A percentile compares a stretch with the other conserved stretches of the same genome.
Conservation (phyloP, 352 stramenopile species). For the Phytopythium helicoides region DNA sequence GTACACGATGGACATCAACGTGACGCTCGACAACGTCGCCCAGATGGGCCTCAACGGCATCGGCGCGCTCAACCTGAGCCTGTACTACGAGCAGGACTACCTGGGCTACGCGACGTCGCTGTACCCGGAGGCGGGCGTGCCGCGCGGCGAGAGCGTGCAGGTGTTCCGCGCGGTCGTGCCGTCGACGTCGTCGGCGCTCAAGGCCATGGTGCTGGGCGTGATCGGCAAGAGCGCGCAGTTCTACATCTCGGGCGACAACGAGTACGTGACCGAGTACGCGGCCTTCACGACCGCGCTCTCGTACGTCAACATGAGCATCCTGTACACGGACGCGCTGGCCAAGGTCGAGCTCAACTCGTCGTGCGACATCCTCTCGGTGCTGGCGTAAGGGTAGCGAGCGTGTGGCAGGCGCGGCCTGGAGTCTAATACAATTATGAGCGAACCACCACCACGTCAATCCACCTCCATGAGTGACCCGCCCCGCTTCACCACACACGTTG, state of each 20-base stretch:
- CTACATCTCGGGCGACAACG: slow-evolving; percentile 52
- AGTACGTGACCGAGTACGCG: slow-evolving; percentile 36
- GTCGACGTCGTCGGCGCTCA: slow-evolving; percentile 27
- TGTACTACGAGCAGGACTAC: slow-evolving; percentile 64
- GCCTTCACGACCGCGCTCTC: slow-evolving; percentile 38
- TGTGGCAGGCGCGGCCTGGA: too few species aligned
- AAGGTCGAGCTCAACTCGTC: slow-evolving; percentile 36
- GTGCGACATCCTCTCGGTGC: slow-evolving; percentile 32
- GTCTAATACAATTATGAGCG: neutral
- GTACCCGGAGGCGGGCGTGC: slow-evolving; percentile 37
- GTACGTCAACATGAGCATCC: slow-evolving; percentile 53
- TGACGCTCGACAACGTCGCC: slow-evolving; percentile 48
- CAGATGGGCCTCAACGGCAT: slow-evolving; percentile 54
- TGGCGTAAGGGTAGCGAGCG: slow-evolving; percentile 16
- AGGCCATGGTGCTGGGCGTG: slow-evolving; percentile 40
- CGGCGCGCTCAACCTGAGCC: slow-evolving; percentile 60
- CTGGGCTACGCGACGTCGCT: slow-evolving; percentile 56
- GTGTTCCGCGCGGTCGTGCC: slow-evolving; percentile 44
- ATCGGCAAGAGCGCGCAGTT: slow-evolving; percentile 38
- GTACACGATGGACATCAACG: slow-evolving; percentile 61
- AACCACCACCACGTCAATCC: too few species aligned
- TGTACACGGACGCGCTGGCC: slow-evolving; percentile 52
- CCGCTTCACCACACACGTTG: too few species aligned
- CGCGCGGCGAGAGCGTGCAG: slow-evolving; percentile 47
- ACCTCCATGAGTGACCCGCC: too few species aligned